Base-by-base conservation (phyloP, 2,329 filamentous ascomycete genomes). In the Xylariaceae sp. region DNA sequence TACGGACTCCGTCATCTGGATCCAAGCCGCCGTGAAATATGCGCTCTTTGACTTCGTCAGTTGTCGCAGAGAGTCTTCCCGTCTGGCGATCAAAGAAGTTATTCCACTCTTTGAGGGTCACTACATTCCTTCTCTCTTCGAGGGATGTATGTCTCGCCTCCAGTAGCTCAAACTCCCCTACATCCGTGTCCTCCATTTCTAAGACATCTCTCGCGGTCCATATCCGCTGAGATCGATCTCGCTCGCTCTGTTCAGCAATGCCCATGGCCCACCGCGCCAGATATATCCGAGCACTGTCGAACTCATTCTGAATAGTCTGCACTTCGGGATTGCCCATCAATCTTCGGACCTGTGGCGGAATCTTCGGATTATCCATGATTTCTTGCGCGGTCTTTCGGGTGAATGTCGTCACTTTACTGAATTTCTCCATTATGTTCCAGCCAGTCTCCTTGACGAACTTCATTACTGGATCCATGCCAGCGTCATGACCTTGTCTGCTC, bases 191-290 rank as follows among this genome's bases (percentile, higher is more conserved):
- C 72, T 99, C 95, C 72, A 95, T 88, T 68, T 96, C 92, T 68
- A 97, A 80, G 3, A 97, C 88, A 75, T 99, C 94, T 64, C 87
- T 87, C 0, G 91, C 93, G 0, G 92, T 97, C 89, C 92, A 99
- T 70, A 96, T 92, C 51, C 92, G 82, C 73, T 92, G 88, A 55
- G 86, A 89, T 23, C 88, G 81, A 68, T 99, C 94, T 45, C 86
- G 82, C 70, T 99, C 94, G 68, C 92, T 93, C 76, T 99, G 94
- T 73, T 99, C 95, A 0, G 94, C 92, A 64, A 99, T 96, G 6
- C 92, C 92, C 94, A 99, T 97, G 2, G 94, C 94, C 94, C 94
- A 99, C 64, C 94, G 83, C 18, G 94, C 94, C 45, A 99, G 81
- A 71, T 99, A 99, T 61, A 99, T 82, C 64, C 94, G 84, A 3